Base-by-base conservation (phyloP, 2,329 filamentous ascomycete species). In the Monosporascus sp. region DNA sequence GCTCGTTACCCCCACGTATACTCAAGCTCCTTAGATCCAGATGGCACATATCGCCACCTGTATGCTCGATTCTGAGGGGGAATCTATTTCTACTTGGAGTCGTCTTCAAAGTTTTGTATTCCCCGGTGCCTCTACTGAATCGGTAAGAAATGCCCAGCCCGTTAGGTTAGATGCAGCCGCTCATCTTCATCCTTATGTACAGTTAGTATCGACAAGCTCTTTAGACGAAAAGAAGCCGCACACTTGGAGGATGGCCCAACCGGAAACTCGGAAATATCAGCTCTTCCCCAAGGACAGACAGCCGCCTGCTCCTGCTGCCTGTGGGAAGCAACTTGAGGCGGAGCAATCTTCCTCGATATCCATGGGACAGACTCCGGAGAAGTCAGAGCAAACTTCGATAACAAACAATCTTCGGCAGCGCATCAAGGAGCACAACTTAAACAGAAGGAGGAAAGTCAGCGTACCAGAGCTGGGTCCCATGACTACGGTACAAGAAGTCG, bases 11-110 rank as follows among this genome's bases (percentile, higher is more conserved):
- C 17, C 43, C 43, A 46, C 43, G 14, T 17, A 55, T 55, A 50
- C 52, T 55, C 52, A 57, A 48, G 58, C 62, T 57, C 62, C 62
- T 65, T 58, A 63, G 63, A 61, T 58, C 55, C 58, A 67, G 69
- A 85, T 85, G 82, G 80, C 81, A 70, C 82, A 86, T 68, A 85
- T 85, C 69, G 79, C 78, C 67, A 78, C 73, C 62, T 83, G 81
- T 67, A 75, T 85, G 71, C 71, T 78, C 60, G 74, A 77, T 62
- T 65, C 67, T 54, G 77, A 78, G 62, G 65, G 70, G 55, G 73
- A 73, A 43, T 60, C 60, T 39, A 59, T 62, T 53, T 67, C 66
- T 57, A 63, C 72, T 55, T 72, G 69, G 65, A 74, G 70, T 61
- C 75, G 78, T 77, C 78, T 81, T 75, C 74, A 74, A 60, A 78